Evolutionary conservation across 805 yeast species (phyloP).

Genomic region (Lachancea sp.): DNA sequence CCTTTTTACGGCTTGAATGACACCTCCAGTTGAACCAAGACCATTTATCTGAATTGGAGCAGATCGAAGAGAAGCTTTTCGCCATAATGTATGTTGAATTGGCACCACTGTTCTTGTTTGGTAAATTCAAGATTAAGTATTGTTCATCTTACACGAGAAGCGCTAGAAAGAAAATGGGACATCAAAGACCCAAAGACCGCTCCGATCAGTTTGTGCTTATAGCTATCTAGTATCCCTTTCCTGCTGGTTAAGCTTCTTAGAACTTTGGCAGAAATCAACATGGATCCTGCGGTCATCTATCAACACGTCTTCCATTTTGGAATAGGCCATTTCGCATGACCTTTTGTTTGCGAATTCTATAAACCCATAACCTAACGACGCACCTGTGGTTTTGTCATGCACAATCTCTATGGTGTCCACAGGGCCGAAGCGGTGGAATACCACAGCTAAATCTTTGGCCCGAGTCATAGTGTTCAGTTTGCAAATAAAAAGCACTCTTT

Average conservation of each 20-base stretch:
- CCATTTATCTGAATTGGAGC: no score
- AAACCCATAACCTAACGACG: constrained; percentile 56
- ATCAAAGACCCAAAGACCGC: not conserved
- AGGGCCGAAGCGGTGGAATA: constrained; percentile 58
- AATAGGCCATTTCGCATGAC: constrained; percentile 56
- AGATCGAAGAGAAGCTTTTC: no score
- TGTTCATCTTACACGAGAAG: not conserved
- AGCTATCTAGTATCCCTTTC: no score
- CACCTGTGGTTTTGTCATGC: constrained; percentile 41
- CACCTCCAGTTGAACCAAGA: no score
- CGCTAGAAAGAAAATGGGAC: not conserved
- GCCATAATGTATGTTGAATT: no score
- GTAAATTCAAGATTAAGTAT: not conserved
- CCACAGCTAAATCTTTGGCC: constrained; percentile 47
- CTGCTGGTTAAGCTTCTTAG: constrained; percentile 13
- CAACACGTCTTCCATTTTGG: constrained; percentile 53
- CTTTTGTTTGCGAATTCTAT: constrained; percentile 45
- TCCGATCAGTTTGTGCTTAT: no score
- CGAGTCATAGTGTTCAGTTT: constrained; percentile 56
- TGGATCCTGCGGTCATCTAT: constrained; percentile 60
- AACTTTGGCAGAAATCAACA: constrained; percentile 64
- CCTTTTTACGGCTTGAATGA: not conserved
- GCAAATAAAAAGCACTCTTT: constrained; percentile 55
- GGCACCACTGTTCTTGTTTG: no score
- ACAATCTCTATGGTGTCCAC: constrained; percentile 48